Conservation (phyloP, 208 protist genomes). For the Leishmania lainsoni region DNA sequence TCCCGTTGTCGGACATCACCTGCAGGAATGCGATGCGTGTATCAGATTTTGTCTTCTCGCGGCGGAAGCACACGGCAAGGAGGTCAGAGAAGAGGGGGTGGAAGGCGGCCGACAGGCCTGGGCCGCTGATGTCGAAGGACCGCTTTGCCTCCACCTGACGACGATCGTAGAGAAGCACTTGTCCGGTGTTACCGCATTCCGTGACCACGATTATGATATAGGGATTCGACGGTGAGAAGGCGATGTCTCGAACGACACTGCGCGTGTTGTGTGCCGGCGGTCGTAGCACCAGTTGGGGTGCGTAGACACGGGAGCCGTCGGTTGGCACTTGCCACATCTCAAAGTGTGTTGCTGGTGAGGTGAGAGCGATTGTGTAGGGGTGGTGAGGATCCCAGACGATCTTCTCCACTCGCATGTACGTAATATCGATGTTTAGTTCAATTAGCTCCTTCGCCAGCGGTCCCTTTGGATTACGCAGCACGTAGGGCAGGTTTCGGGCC, state of each 20-base stretch:
- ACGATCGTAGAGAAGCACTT: constrained; percentile 78
- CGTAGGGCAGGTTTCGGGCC: constrained; percentile 14
- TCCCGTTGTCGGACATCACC: not conserved
- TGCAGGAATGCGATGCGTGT: constrained; percentile 71
- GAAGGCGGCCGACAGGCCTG: constrained; percentile 62
- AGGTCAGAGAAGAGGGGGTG: constrained; percentile 84
- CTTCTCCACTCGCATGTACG: constrained; percentile 62
- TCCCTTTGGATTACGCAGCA: constrained; percentile 26
- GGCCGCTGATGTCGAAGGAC: constrained; percentile 50
- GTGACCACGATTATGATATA: constrained; percentile 74
- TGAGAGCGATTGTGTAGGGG: constrained; percentile 85
- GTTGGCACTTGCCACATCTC: constrained; percentile 81
- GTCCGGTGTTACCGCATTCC: constrained; percentile 57
- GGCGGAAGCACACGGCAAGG: constrained; percentile 72
- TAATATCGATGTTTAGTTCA: constrained; percentile 75
- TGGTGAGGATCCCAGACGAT: constrained; percentile 88
- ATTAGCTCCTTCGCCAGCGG: constrained; percentile 57
- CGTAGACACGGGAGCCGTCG: constrained; percentile 43
- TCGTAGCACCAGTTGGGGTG: constrained; percentile 67
- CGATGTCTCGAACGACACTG: constrained; percentile 61
- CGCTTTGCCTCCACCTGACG: constrained; percentile 65
- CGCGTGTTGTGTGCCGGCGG: constrained; percentile 65
- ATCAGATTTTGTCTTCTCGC: constrained; percentile 69
- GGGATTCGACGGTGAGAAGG: constrained; percentile 78
- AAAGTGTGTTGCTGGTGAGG: constrained; percentile 69